Percentiles rank a stretch among this genome's conserved stretches.
phyloP scores from a whole-genome alignment of 2,329 filamentous ascomycete genomes.

The Metarhizium brunneum region DNA sequence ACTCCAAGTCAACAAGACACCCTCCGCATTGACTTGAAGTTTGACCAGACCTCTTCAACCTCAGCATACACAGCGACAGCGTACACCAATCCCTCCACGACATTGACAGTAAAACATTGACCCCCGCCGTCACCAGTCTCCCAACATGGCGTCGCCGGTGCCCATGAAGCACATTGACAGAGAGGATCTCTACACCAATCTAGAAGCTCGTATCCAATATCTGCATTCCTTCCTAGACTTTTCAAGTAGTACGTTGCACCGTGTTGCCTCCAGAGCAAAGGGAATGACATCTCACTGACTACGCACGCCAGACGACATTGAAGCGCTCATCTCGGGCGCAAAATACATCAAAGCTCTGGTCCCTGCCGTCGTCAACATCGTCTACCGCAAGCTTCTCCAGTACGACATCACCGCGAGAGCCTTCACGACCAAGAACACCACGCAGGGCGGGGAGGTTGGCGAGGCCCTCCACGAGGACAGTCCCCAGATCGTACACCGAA shows the following conservation, averaged over 20 bases:
- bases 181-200: slow-evolving; percentile 60
- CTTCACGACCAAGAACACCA: slow-evolving; percentile 55
- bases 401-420: slow-evolving; percentile 77
- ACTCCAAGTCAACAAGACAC: too few species aligned
- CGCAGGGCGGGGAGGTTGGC: slow-evolving; percentile 59
- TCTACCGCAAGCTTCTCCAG: slow-evolving; percentile 71
- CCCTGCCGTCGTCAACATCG: slow-evolving; percentile 73
- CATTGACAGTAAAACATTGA: neutral
- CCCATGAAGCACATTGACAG: slow-evolving; percentile 55
- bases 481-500: slow-evolving; percentile 66
- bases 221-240: slow-evolving; percentile 72
- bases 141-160: slow-evolving; percentile 17
- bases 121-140: neutral
- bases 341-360: slow-evolving; percentile 79
- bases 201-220: slow-evolving; percentile 62
- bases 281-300: neutral
- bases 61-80: too few species aligned
- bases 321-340: slow-evolving; percentile 56
- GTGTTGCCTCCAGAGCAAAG: neutral
- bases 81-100: neutral
- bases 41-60: neutral
- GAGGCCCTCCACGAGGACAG: slow-evolving; percentile 55
- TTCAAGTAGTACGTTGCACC: slow-evolving; percentile 47
- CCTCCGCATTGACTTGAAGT: neutral
- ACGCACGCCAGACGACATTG: slow-evolving; percentile 51